Conservation (phyloP, 805 yeast species). For the Teunomyces funiuensis region DNA sequence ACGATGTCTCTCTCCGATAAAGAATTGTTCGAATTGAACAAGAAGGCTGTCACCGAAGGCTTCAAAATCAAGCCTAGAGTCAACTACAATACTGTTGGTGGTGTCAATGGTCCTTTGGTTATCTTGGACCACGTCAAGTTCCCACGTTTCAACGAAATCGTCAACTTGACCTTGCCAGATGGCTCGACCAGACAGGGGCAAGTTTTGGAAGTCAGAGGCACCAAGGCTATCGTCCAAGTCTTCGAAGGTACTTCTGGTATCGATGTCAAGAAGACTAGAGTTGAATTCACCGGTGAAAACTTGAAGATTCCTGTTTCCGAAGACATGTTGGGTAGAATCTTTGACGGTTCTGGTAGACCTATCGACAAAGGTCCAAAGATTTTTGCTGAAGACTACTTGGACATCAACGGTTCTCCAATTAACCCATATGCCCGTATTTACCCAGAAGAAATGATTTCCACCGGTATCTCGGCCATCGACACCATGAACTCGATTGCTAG, state of each 20-base stretch:
- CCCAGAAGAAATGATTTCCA: slow-evolving; percentile 99
- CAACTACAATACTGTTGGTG: slow-evolving; percentile 94
- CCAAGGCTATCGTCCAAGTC: slow-evolving; percentile 96
- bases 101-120: slow-evolving; percentile 98
- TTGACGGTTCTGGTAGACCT: slow-evolving; percentile 98
- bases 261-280: slow-evolving; percentile 96
- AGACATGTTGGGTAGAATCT: slow-evolving; percentile 95
- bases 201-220: slow-evolving; percentile 96
- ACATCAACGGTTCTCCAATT: slow-evolving; percentile 98
- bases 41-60: slow-evolving; percentile 88
- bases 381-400: slow-evolving; percentile 97
- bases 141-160: slow-evolving; percentile 90
- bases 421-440: slow-evolving; percentile 97
- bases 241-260: slow-evolving; percentile 99
- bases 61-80: slow-evolving; percentile 88
- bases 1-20: slow-evolving; percentile 38
- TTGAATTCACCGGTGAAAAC: slow-evolving; percentile 95
- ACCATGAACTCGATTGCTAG: slow-evolving; percentile 99
- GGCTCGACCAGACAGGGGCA: slow-evolving; percentile 95
- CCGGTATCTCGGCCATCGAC: slow-evolving; percentile 98
- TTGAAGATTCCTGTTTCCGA: slow-evolving; percentile 93
- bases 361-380: slow-evolving; percentile 98
- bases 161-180: slow-evolving; percentile 93
- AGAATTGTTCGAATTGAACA: slow-evolving; percentile 71
- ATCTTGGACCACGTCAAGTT: slow-evolving; percentile 52